Evolutionary conservation across 2,329 filamentous ascomycete species (phyloP).

Genomic region (Alternaria rosae): DNA sequence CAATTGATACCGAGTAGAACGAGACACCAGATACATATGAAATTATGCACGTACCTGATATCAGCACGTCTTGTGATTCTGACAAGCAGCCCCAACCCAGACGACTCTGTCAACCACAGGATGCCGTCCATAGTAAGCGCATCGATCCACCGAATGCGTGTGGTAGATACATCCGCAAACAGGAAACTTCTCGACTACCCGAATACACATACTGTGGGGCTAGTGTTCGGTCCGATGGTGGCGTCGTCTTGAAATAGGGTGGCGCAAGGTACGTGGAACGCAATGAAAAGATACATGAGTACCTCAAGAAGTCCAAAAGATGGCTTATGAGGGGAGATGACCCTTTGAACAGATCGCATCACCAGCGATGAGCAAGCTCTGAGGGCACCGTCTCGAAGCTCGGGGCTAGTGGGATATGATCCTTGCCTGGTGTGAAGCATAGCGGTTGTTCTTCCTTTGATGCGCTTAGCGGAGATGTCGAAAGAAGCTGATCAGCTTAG

Average conservation of each 20-base stretch:
- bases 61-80: conserved; percentile 17
- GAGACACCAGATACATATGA: background rate
- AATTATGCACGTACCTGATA: background rate
- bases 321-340: background rate
- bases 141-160: conserved; percentile 46
- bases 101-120: conserved; percentile 39
- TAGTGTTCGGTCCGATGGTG: background rate
- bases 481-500: background rate
- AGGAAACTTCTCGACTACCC: conserved; percentile 47
- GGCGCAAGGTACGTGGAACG: background rate
- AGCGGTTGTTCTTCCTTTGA: background rate
- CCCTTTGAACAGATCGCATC: background rate
- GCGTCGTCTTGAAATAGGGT: background rate
- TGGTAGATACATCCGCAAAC: conserved; percentile 50
- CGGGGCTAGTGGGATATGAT: background rate
- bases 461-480: background rate
- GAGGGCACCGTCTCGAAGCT: conserved; percentile 1
- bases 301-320: background rate
- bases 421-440: conserved; percentile 2
- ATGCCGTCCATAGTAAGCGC: conserved; percentile 43
- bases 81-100: conserved; percentile 41
- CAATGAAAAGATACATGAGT: background rate
- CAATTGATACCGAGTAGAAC: background rate
- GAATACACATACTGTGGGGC: conserved; percentile 42
- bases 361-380: background rate